Base-by-base conservation (phyloP, 2,329 filamentous ascomycete genomes). In the Arthrobotrys megalospora region DNA sequence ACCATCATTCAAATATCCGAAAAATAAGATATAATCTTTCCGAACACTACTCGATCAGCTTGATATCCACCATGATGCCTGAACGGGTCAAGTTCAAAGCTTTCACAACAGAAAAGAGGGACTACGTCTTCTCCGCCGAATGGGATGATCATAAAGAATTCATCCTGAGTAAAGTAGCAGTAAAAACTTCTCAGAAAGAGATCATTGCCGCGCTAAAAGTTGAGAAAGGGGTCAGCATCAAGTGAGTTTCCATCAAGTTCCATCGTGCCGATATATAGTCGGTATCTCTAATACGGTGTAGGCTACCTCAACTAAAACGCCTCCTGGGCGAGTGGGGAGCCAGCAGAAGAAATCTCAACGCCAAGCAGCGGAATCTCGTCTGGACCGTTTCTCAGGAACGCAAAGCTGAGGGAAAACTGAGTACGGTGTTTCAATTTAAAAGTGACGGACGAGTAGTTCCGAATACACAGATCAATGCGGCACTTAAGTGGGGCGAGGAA, bases 261-360 rank as follows among this genome's bases (percentile, higher is more conserved):
- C 36, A 8, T 10, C n/a, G n/a, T n/a, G n/a, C n/a, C n/a, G n/a
- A n/a, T n/a, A n/a, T n/a, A n/a, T n/a, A n/a, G n/a, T n/a, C n/a
- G n/a, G n/a, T n/a, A n/a, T n/a, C n/a, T 34, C 28, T 14, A 7
- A 34, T n/a, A 32, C 4, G 24, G 2, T 2, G 16, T 38, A 62
- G 60, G 19, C 2, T 36, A 6, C 60, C 5, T 12, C 60, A 64
- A 24, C 36, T 64, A 8, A 64, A 64, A 48, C 5, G 43, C 6
- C 14, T 1, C 19, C 6, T 48, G 6, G 24, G 11, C 4, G 7
- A 50, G 3, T 64, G 60, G 60, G 60, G 41, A 4, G 11, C 16
- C 8, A 38, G 60, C n/a, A 64, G 14, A 64, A 10, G 43, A 24
- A 64, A 64, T 38, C 60, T 64, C 24, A 64, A 32, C 12, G 6